Conservation (phyloP, 1,284 basidiomycete species). For the Athelia sp. region DNA sequence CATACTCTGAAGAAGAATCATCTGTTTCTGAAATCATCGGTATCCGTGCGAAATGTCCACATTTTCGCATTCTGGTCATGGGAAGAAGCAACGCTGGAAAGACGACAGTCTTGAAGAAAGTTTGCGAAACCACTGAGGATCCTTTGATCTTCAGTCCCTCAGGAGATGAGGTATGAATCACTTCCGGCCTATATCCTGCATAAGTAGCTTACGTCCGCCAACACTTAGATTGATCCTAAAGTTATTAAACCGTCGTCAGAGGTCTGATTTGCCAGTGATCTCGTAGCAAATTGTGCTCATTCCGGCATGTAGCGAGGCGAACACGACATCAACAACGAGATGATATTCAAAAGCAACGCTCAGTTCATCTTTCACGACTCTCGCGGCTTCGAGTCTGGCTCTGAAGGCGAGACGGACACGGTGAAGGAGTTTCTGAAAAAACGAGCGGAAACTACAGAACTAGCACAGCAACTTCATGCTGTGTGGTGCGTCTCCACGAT, state of each 20-base stretch:
- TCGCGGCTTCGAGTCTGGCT: conserved; percentile 18
- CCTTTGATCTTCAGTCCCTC: conserved; percentile 11
- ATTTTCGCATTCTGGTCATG: conserved; percentile 23
- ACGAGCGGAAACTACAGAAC: conserved; percentile 6
- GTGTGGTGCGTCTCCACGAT: conserved; percentile 22
- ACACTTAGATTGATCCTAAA: neutral
- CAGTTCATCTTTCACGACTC: conserved; percentile 23
- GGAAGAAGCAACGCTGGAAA: conserved; percentile 26
- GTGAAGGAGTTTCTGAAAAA: conserved; percentile 15
- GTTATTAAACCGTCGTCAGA: neutral
- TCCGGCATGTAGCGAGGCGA: conserved; percentile 12
- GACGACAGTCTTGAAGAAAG: conserved; percentile 21
- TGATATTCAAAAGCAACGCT: conserved; percentile 17
- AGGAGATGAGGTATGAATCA: conserved; percentile 7
- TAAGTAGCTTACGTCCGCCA: too few relatives aligned
- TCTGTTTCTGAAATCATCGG: too few relatives aligned
- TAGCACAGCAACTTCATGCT: conserved; percentile 19
- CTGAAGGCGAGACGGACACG: conserved; percentile 11
- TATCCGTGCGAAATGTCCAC: conserved; percentile 14
- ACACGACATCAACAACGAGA: conserved; percentile 15
- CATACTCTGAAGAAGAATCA: too few relatives aligned
- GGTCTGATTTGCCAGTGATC: neutral
- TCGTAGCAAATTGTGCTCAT: neutral
- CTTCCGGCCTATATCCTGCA: too few relatives aligned
- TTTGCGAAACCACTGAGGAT: conserved; percentile 18